Evolutionary conservation across 2,329 filamentous ascomycete species (phyloP), one percentile per base, ranked within the genome.

Genomic region (Blastomyces gilchristii): DNA sequence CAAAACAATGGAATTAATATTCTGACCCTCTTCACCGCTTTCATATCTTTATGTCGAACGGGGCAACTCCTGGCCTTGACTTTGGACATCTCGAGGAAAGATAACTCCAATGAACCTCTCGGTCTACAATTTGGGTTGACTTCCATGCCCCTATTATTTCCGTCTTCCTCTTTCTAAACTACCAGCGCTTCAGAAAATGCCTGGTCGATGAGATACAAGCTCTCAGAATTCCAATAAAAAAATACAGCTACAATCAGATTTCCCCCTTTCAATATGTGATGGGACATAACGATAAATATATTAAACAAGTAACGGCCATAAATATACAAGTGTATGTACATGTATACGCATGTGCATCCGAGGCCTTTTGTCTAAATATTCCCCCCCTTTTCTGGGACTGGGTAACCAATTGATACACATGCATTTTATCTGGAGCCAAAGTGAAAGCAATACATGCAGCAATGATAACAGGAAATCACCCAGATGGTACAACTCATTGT

Each of bases 21-120:
- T 72, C 65, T 70, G 70, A 73, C 71, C 63, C 62, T 61, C 57
- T 69, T 75, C 70, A 75, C 73, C 73, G 73, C 73, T 72, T 74
- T 68, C 62, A 43, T 37, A 22, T 22, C n/a, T 22, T 22, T 22
- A 22, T 22, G n/a, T 22, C n/a, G n/a, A 22, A 22, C n/a, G n/a
- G n/a, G n/a, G 34, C 34, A 37, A 37, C 34, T 9, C 34, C 34
- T 37, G 5, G 34, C 9, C 34, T 37, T 37, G 34, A 37, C 8
- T 37, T 9, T 37, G 34, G 34, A 9, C 8, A 37, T 37, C 31
- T 34, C 28, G 8, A n/a, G n/a, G 5, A 57, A 12, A 53, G 47
- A n/a, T 25, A 16, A n/a, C 5, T 9, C 47, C 47, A 4, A 7
- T 12, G n/a, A n/a, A 6, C 47, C 1, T 43, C 12, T 16, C 16